A percentile compares a stretch with the other conserved stretches of the same genome.
These are phyloP conservation scores for Auricularia sp. DNA, from an alignment of 768 basidiomycete species.

Conservation along the genomic window DNA sequence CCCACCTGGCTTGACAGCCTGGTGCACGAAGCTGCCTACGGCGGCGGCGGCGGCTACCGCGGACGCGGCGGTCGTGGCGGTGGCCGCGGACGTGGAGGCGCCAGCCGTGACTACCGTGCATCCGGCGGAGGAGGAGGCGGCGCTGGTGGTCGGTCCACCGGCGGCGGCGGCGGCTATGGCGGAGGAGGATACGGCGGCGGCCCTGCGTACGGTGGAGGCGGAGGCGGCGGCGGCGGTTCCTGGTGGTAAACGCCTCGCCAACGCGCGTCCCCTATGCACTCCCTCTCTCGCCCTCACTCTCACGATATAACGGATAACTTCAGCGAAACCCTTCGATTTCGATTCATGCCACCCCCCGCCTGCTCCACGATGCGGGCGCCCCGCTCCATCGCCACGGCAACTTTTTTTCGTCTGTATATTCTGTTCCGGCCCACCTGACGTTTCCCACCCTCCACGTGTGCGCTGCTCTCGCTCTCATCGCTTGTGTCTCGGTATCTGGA, in stretches of 20 bases:
- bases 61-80: constrained; percentile 41
- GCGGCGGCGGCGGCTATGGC: constrained; percentile 16
- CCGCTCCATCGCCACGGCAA: constrained; percentile 18
- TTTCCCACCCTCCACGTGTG: background rate
- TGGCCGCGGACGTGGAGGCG: constrained; percentile 47
- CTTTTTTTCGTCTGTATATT: background rate
- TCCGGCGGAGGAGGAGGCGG: constrained; percentile 19
- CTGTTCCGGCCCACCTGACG: background rate
- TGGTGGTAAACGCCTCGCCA: constrained; percentile 37
- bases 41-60: constrained; percentile 37
- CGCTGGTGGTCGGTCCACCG: constrained; percentile 30
- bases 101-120: constrained; percentile 34
- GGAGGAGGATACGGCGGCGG: constrained; percentile 24
- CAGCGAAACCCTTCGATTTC: constrained; percentile 11
- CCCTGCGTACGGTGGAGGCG: constrained; percentile 33
- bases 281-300: constrained; percentile 2
- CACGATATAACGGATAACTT: constrained; percentile 2
- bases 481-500: constrained; percentile 15
- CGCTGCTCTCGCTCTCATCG: constrained; percentile 15
- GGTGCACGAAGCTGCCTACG: constrained; percentile 70
- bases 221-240: constrained; percentile 31
- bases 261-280: constrained; percentile 7
- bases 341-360: constrained; percentile 10
- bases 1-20: constrained; percentile 86
- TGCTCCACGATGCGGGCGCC: constrained; percentile 19